Evolutionary conservation across 2,329 filamentous ascomycete species (phyloP).

Genomic region (Fusarium burgessii): DNA sequence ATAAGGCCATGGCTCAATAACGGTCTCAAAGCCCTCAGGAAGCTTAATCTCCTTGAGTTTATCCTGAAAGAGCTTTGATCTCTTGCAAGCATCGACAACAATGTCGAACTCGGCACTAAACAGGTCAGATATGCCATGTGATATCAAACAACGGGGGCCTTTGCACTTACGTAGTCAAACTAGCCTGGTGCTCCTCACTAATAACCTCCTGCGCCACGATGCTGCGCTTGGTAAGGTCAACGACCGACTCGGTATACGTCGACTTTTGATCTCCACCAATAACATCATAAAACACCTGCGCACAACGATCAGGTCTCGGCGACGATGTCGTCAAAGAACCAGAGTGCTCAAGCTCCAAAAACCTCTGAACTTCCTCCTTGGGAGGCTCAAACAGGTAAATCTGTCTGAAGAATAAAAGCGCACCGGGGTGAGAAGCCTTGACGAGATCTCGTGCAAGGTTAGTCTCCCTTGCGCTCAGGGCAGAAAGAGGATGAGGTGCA

Average conservation of each 20-base stretch:
- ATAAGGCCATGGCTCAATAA: slow-evolving; percentile 53
- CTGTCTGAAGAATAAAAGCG: slow-evolving; percentile 59
- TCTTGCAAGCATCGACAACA: slow-evolving; percentile 47
- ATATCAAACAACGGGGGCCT: accelerated
- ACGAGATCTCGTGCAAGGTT: slow-evolving; percentile 53
- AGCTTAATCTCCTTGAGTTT: slow-evolving; percentile 48
- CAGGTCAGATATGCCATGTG: not conserved
- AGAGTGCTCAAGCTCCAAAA: slow-evolving; percentile 59
- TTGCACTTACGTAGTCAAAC: slow-evolving; percentile 47
- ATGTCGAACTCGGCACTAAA: slow-evolving; percentile 50
- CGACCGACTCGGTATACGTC: slow-evolving; percentile 52
- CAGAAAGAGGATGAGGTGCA: slow-evolving; percentile 49
- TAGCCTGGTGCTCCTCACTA: slow-evolving; percentile 47
- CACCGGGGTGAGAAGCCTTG: slow-evolving; percentile 44
- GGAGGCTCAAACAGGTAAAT: slow-evolving; percentile 64
- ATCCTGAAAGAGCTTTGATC: slow-evolving; percentile 49
- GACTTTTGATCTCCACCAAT: slow-evolving; percentile 43
- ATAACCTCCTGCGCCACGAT: slow-evolving; percentile 46
- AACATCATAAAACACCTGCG: slow-evolving; percentile 57
- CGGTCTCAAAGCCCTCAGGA: slow-evolving; percentile 47
- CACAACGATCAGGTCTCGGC: slow-evolving; percentile 52
- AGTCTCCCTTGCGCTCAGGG: slow-evolving; percentile 47
- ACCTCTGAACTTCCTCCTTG: slow-evolving; percentile 60
- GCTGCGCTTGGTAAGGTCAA: slow-evolving; percentile 48
- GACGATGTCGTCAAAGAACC: slow-evolving; percentile 46